Conservation (phyloP, 1,284 basidiomycete species). For the Apiotrichum brassicae region DNA sequence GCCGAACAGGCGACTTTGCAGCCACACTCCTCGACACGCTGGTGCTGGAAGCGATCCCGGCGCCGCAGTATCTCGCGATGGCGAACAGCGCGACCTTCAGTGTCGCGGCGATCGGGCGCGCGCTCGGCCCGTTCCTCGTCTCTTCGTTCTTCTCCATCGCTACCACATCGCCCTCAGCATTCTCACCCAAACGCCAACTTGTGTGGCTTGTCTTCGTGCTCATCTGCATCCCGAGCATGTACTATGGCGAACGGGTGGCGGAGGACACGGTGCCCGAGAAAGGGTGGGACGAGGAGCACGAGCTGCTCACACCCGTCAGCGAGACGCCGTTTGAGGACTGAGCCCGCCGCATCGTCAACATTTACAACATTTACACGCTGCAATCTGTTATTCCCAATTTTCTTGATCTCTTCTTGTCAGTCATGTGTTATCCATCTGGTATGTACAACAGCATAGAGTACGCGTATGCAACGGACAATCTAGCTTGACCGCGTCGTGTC, state of each 20-base stretch:
- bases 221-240: slow-evolving; percentile 25
- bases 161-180: slow-evolving; percentile 19
- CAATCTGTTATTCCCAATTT: no score
- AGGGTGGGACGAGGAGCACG: slow-evolving; percentile 5
- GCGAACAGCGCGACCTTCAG: slow-evolving; percentile 39
- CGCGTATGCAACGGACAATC: no score
- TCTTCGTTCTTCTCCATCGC: slow-evolving; percentile 31
- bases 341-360: no score
- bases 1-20: slow-evolving; percentile 34
- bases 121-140: slow-evolving; percentile 32
- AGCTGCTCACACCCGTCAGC: not conserved
- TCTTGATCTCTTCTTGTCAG: no score
- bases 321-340: not conserved
- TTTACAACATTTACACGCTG: no score
- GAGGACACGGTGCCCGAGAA: not conserved
- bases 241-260: slow-evolving; percentile 18
- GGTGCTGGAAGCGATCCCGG: slow-evolving; percentile 33
- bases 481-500: no score
- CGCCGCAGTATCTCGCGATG: slow-evolving; percentile 30
- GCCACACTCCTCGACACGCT: slow-evolving; percentile 33
- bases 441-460: no score
- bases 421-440: no score
- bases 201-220: slow-evolving; percentile 32
- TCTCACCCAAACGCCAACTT: slow-evolving; percentile 22
- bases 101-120: slow-evolving; percentile 29